A percentile compares a stretch with the other conserved stretches of the same genome.
phyloP scores from a whole-genome alignment of 129 eudicot genomes.

The Scalesia atractyloides region DNA sequence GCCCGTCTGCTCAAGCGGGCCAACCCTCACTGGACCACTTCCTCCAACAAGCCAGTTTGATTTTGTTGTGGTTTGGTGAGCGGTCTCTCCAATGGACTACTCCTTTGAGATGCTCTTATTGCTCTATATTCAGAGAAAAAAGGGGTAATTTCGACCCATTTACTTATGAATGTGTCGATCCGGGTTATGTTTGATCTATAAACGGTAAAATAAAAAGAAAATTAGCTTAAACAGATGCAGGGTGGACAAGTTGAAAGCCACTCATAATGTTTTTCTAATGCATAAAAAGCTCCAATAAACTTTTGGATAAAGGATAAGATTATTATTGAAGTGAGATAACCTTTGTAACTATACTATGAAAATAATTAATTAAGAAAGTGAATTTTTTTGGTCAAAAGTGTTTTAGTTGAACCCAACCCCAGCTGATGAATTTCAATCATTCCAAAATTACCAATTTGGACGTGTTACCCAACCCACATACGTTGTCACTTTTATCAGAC shows the following conservation, averaged over 20 bases:
- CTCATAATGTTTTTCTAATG: neutral
- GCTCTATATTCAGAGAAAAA: neutral
- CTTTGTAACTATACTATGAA: too few relatives aligned
- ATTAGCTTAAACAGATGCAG: neutral
- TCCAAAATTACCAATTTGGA: too few relatives aligned
- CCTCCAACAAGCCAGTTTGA: too few relatives aligned
- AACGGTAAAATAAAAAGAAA: neutral
- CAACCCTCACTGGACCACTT: too few relatives aligned
- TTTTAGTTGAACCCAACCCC: too few relatives aligned
- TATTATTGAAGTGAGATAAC: neutral
- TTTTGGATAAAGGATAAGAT: neutral
- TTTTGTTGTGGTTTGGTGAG: too few relatives aligned
- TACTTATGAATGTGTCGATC: neutral
- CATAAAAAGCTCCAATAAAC: neutral
- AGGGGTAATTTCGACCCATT: neutral
- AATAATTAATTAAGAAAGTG: too few relatives aligned
- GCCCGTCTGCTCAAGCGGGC: too few relatives aligned
- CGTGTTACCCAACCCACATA: neutral
- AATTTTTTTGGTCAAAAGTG: too few relatives aligned
- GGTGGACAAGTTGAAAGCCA: neutral
- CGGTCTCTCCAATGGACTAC: too few relatives aligned
- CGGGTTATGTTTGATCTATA: conserved; percentile 10
- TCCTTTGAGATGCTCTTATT: neutral
- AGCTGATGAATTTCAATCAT: too few relatives aligned
- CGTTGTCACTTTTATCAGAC: neutral